Evolutionary conservation across 2,329 filamentous ascomycete species (phyloP), one percentile per base, ranked within the genome.

Genomic region (Fusarium luffae): DNA sequence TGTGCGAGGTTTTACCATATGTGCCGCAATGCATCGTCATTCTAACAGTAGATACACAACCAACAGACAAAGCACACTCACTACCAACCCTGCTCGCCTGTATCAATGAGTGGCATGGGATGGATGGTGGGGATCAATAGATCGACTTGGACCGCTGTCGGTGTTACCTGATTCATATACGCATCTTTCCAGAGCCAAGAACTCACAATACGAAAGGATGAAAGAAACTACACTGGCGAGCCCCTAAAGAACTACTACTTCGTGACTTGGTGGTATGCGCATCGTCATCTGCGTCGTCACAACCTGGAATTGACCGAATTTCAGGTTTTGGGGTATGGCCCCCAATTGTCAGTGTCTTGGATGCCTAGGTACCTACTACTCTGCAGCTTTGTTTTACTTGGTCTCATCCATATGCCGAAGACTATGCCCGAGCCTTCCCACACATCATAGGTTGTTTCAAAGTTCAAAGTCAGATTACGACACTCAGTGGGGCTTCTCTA

Each of bases 261-360:
- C 30, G 19, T 47, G 25, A 30, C n/a, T 50, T 63, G 41, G 42
- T 61, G 58, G 25, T 44, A 41, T 50, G 12, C 37, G 10, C 30
- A 64, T 65, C 54, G 67, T 70, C 68, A 68, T 68, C 27, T 44
- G 21, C 50, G 43, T 60, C 47, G 50, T 65, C 68, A 51, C 57
- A 43, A 28, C 28, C 28, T 28, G 11, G 28, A 28, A 25, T 41
- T 34, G 41, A 49, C 32, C 42, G 19, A 25, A 59, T 69, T 68
- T 50, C 67, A 60, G 54, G 51, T 48, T 60, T 57, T 50, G n/a
- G 18, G 16, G 12, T 32, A 54, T 54, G 37, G 48, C 66, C 59
- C 54, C 59, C 50, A 64, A 68, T 37, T 25, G 19, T 54, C 16
- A 34, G 42, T 67, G 50, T 50, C 54, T 48, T 44, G 14, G 42